Evolutionary conservation across 345 rosid species (phyloP), one percentile per base, ranked within the genome.

Genomic region (Sisymbrium altissimum): DNA sequence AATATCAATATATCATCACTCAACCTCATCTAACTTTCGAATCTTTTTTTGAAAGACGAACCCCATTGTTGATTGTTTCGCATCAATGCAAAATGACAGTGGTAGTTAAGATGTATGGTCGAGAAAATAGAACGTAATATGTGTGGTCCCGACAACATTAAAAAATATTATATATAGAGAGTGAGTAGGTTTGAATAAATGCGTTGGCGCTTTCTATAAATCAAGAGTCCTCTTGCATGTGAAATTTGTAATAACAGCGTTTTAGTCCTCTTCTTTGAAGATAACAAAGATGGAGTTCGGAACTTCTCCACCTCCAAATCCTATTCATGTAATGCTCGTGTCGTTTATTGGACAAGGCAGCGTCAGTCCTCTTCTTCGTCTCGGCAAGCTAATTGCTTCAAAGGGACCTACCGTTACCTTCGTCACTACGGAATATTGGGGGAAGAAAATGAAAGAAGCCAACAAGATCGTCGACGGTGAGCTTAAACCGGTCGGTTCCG

Each of bases 291-390:
- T 18, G 73, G 54, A 11, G 21, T 13, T 29, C 0, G 55, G 56
- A 7, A 38, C 55, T 19, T 43, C 32, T 18, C 12, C 70, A 50
- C 3, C 50, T 25, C 18, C 27, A 6, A 68, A 53, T 4, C 57
- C 15, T 45, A 2, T 4, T 66, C 97, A 91, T 74, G 83, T 91
- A 2, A 64, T 91, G 58, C 78, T 91, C 8, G 86, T 91, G 45
- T 89, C 92, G 1, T 91, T 91, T 75, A 84, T 84, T 1, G 97
- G 84, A 41, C 93, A 91, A 76, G 95, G 95, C 65, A 89, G 86
- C 53, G 81, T 91, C 2, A 91, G 82, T 78, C 95, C 97, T 11
- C 82, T 87, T 11, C 86, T 89, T 4, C 64, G 91, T 39, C 87
- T 91, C 2, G 93, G 89, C 55, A 86, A 85, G 74, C 83, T 79